Percentiles rank a stretch among this genome's conserved stretches.
Conservation (phyloP, 129 eudicot genomes). For the Artemisia annua region DNA sequence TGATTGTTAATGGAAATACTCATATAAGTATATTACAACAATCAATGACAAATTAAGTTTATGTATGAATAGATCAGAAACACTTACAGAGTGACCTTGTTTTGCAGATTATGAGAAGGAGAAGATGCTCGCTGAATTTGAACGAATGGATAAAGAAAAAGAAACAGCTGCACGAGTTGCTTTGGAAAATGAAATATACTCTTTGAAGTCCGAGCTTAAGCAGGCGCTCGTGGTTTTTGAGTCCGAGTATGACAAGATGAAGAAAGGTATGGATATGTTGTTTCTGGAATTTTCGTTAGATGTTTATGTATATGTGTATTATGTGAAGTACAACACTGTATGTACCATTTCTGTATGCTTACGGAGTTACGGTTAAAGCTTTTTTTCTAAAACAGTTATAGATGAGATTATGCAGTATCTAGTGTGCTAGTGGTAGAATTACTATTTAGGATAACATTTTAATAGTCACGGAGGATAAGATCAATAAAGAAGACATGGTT, state of each 20-base stretch:
- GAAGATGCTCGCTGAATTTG: conserved; percentile 30
- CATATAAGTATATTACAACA: too few species aligned
- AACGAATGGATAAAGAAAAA: conserved; percentile 40
- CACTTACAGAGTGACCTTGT: not conserved
- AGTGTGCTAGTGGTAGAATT: too few species aligned
- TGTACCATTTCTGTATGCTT: not conserved
- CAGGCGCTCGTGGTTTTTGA: conserved; percentile 38
- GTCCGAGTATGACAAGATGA: conserved; percentile 36
- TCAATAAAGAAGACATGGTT: too few species aligned
- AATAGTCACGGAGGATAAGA: too few species aligned
- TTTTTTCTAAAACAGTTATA: too few species aligned
- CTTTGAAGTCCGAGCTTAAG: conserved; percentile 56
- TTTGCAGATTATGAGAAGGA: conserved; percentile 56
- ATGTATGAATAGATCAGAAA: conserved; percentile 27
- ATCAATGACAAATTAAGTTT: too few species aligned
- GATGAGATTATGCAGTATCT: too few species aligned
- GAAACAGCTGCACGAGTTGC: conserved; percentile 32
- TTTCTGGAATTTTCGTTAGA: not conserved
- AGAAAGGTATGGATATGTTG: conserved; percentile 48
- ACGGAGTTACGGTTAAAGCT: too few species aligned
- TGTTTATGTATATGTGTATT: not conserved
- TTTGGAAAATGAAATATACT: conserved; percentile 50
- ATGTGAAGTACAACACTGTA: too few species aligned
- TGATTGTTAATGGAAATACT: too few species aligned
- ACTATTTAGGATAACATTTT: too few species aligned